Evolutionary conservation across 1,139 yeast genomes (phyloP).

Genomic region (Maudiozyma humilis): DNA sequence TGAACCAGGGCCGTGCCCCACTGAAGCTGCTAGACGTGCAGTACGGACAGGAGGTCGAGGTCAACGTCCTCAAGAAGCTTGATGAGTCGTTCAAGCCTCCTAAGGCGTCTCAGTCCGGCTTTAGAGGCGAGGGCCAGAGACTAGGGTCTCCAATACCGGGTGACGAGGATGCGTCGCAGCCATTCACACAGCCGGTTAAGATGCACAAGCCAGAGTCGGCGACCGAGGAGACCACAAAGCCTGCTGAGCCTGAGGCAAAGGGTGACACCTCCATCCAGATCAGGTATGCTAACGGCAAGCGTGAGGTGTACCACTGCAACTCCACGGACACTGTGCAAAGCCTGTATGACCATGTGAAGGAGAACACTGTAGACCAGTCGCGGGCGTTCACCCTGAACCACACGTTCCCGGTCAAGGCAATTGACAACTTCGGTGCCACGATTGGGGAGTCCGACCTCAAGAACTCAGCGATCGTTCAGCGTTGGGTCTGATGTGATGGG

Average conservation of each 20-base stretch:
- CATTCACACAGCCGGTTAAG: not conserved
- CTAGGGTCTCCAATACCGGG: constrained; percentile 88
- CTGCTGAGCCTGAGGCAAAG: constrained; percentile 31
- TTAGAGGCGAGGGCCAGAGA: constrained; percentile 76
- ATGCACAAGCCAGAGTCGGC: constrained; percentile 10
- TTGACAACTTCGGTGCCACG: constrained; percentile 48
- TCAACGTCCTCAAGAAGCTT: constrained; percentile 67
- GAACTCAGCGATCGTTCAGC: constrained; percentile 84
- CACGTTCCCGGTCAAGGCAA: constrained; percentile 75
- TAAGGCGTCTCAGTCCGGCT: constrained; percentile 60
- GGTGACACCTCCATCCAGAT: constrained; percentile 80
- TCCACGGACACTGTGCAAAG: constrained; percentile 57
- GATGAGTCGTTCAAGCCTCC: constrained; percentile 80
- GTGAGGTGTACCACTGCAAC: constrained; percentile 56
- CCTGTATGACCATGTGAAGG: constrained; percentile 60
- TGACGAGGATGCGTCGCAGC: constrained; percentile 32
- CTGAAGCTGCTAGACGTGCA: constrained; percentile 70
- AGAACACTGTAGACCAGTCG: constrained; percentile 37
- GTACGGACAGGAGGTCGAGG: constrained; percentile 94
- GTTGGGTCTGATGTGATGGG: constrained; percentile 41
- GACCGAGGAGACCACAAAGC: constrained; percentile 6
- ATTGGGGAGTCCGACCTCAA: constrained; percentile 70
- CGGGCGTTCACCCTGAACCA: constrained; percentile 63
- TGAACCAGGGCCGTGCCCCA: constrained; percentile 93
- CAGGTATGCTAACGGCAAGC: constrained; percentile 75